Percentiles rank a stretch among this genome's conserved stretches.
phyloP scores from a whole-genome alignment of 352 stramenopile genomes.

The Peronospora belbahrii region DNA sequence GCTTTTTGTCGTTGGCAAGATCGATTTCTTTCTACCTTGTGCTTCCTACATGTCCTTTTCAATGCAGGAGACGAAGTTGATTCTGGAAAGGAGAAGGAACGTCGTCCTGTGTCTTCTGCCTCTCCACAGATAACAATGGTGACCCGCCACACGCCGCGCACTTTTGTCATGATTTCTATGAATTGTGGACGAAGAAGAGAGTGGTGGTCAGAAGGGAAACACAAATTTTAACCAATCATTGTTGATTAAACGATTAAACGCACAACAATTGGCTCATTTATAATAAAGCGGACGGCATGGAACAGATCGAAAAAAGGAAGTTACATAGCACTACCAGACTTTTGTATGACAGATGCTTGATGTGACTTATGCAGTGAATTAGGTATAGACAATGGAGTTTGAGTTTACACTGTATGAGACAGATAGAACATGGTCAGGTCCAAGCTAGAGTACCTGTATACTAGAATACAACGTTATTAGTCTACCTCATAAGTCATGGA shows the following conservation, averaged over 20 bases:
- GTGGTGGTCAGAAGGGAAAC: slow-evolving; percentile 9
- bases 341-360: too few species aligned
- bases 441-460: too few species aligned
- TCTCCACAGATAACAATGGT: slow-evolving; percentile 46
- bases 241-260: too few species aligned
- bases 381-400: too few species aligned
- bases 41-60: slow-evolving; percentile 8
- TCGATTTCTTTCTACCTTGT: slow-evolving; percentile 6
- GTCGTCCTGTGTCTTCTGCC: slow-evolving; percentile 3
- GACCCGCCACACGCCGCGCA: slow-evolving; percentile 38
- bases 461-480: too few species aligned
- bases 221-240: slow-evolving; percentile 16
- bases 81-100: slow-evolving; percentile 6
- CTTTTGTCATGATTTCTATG: slow-evolving; percentile 17
- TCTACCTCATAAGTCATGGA: too few species aligned
- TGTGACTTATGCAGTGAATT: too few species aligned
- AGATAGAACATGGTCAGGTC: too few species aligned
- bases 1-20: slow-evolving; percentile 19
- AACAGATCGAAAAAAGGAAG: too few species aligned
- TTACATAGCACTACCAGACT: too few species aligned
- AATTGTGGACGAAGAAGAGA: slow-evolving; percentile 4
- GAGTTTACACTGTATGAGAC: too few species aligned
- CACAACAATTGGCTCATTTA: too few species aligned
- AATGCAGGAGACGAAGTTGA: slow-evolving; percentile 6
- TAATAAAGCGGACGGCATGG: slow-evolving; percentile 20